Conservation (phyloP, 345 rosid species). For the Hirschfeldia incana region DNA sequence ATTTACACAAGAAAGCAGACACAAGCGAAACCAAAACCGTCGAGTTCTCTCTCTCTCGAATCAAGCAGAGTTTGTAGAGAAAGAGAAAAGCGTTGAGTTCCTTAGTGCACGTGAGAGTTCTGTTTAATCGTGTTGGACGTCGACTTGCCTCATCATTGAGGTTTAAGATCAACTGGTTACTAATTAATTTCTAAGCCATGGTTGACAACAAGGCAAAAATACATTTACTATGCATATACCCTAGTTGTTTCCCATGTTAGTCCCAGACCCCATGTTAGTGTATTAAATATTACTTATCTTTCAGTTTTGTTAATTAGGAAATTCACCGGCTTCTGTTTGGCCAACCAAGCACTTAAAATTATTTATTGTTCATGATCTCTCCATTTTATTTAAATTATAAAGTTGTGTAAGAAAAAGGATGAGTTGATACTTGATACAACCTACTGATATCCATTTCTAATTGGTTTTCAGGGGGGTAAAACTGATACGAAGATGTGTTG, state of each 20-base stretch:
- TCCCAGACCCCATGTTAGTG: conserved; percentile 30
- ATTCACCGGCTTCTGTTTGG: conserved; percentile 32
- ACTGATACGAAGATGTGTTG: background rate
- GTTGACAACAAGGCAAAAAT: conserved; percentile 21
- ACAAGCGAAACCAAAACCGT: background rate
- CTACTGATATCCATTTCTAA: background rate
- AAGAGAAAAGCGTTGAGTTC: conserved; percentile 41
- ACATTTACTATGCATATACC: conserved; percentile 28
- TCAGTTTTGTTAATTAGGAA: conserved; percentile 24
- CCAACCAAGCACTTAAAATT: conserved; percentile 19
- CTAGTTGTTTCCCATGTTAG: conserved; percentile 42
- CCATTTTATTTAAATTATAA: background rate
- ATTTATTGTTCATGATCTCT: background rate
- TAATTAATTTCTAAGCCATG: background rate
- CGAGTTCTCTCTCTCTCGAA: background rate
- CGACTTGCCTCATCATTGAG: conserved; percentile 15
- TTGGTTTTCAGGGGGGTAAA: background rate
- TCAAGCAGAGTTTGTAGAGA: conserved; percentile 16
- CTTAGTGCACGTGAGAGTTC: conserved; percentile 56
- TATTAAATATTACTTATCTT: conserved; percentile 34
- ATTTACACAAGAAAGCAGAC: conserved; percentile 6
- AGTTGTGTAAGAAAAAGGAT: background rate
- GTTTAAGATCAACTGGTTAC: background rate
- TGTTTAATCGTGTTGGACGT: conserved; percentile 4
- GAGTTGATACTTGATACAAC: background rate